These are phyloP conservation scores for Boletus sp. DNA, from an alignment of 768 basidiomycete genomes.

Conservation along the genomic window DNA sequence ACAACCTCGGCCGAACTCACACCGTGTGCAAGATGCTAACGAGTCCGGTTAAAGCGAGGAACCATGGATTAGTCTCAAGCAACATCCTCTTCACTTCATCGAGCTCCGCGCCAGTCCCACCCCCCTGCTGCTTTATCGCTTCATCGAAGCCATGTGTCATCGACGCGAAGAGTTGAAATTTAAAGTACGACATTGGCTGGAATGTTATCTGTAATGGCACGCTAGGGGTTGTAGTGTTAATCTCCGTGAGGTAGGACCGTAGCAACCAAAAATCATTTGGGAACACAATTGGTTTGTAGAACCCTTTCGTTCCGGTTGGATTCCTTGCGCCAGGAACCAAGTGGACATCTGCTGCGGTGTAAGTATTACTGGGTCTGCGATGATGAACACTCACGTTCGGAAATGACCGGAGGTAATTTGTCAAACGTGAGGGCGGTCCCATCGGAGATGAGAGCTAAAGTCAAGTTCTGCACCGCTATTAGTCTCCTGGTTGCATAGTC, in stretches of 20 bases:
- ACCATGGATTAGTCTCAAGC: conserved; percentile 82
- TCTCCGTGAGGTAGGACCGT: conserved; percentile 73
- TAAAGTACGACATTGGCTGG: conserved; percentile 81
- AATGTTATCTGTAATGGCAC: conserved; percentile 82
- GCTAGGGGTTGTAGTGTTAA: conserved; percentile 77
- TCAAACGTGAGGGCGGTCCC: conserved; percentile 48
- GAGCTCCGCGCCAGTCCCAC: conserved; percentile 62
- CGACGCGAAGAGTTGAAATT: conserved; percentile 82
- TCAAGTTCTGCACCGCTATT: conserved; percentile 62
- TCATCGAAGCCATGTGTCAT: conserved; percentile 87
- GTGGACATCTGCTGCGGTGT: conserved; percentile 52
- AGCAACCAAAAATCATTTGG: conserved; percentile 96
- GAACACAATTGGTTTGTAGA: conserved; percentile 86
- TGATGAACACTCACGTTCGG: conserved; percentile 50
- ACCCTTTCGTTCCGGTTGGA: conserved; percentile 58
- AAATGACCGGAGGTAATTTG: conserved; percentile 55
- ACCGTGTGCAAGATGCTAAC: conserved; percentile 87
- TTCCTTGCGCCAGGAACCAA: conserved; percentile 60
- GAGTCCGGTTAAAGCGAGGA: conserved; percentile 76
- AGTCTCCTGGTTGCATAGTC: conserved; percentile 3
- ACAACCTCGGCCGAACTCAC: conserved; percentile 42
- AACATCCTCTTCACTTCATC: conserved; percentile 97
- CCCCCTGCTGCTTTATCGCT: conserved; percentile 73
- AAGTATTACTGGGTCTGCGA: conserved; percentile 2
- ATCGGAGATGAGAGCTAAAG: conserved; percentile 81